Percentiles rank a stretch among this genome's conserved stretches.
Conservation (phyloP, 1,284 basidiomycete species). For the Melampsora americana region DNA sequence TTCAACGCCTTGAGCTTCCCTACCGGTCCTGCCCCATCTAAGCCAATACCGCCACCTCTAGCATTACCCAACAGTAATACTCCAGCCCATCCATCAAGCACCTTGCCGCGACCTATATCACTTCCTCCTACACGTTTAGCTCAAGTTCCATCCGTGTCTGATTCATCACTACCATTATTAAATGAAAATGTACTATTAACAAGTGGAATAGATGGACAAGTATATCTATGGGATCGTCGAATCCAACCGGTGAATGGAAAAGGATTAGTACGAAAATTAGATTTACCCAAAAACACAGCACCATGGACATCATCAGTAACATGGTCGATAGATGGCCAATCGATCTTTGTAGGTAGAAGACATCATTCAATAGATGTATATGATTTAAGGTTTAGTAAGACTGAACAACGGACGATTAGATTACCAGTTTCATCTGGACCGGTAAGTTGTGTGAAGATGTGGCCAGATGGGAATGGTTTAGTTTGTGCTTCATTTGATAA, state of each 20-base stretch:
- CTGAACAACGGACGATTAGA: conserved; percentile 65
- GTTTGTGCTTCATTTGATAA: conserved; percentile 85
- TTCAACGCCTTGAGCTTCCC: conserved; percentile 35
- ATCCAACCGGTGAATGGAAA: conserved; percentile 58
- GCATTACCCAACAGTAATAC: neutral
- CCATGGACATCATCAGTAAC: conserved; percentile 97
- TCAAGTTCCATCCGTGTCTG: conserved; percentile 50
- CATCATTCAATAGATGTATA: conserved; percentile 90
- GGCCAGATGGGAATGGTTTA: conserved; percentile 78
- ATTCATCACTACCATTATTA: conserved; percentile 53
- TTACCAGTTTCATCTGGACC: conserved; percentile 83
- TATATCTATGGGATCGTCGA: conserved; percentile 84
- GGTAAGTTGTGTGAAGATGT: conserved; percentile 80
- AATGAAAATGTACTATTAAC: conserved; percentile 83
- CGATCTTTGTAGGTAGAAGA: conserved; percentile 84
- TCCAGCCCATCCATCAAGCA: too few species aligned
- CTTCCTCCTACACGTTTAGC: conserved; percentile 28
- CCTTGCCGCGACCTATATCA: neutral
- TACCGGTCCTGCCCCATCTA: conserved; percentile 45
- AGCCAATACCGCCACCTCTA: conserved; percentile 44
- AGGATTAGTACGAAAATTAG: conserved; percentile 72
- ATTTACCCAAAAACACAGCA: conserved; percentile 82
- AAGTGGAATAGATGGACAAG: conserved; percentile 84
- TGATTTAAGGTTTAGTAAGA: conserved; percentile 68
- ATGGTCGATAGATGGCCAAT: conserved; percentile 82